Conservation (phyloP, 805 yeast genomes). For the Candida schatavii region DNA sequence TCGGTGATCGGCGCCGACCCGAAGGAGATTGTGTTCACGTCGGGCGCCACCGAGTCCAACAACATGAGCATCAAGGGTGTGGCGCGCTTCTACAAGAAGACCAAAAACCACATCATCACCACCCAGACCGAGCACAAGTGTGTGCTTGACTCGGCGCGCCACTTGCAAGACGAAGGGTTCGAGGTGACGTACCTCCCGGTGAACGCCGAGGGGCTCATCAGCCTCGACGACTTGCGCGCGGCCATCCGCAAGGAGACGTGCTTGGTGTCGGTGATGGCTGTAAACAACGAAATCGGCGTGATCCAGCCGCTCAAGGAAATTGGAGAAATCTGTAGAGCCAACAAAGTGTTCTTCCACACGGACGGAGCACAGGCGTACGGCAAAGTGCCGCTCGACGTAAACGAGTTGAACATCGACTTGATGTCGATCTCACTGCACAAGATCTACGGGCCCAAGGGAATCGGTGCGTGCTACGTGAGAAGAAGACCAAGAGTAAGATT, state of each 20-base stretch:
- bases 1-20: constrained; percentile 87
- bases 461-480: constrained; percentile 92
- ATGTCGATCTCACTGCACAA: constrained; percentile 95
- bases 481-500: constrained; percentile 98
- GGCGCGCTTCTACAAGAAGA: constrained; percentile 84
- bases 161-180: constrained; percentile 93
- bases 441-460: constrained; percentile 96
- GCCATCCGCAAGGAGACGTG: constrained; percentile 90
- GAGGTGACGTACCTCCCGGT: constrained; percentile 94
- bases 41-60: constrained; percentile 97
- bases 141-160: constrained; percentile 94
- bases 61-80: constrained; percentile 96
- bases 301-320: constrained; percentile 94
- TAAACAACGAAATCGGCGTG: constrained; percentile 97
- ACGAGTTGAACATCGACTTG: constrained; percentile 87
- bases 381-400: constrained; percentile 88
- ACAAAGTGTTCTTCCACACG: constrained; percentile 94
- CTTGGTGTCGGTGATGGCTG: constrained; percentile 92
- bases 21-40: constrained; percentile 93
- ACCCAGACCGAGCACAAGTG: constrained; percentile 98
- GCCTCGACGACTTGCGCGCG: constrained; percentile 70
- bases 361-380: constrained; percentile 98
- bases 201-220: constrained; percentile 71
- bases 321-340: constrained; percentile 78
- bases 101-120: constrained; percentile 92